phyloP scores from a whole-genome alignment of 306 rosid species.

The Lathyrus oleraceus region DNA sequence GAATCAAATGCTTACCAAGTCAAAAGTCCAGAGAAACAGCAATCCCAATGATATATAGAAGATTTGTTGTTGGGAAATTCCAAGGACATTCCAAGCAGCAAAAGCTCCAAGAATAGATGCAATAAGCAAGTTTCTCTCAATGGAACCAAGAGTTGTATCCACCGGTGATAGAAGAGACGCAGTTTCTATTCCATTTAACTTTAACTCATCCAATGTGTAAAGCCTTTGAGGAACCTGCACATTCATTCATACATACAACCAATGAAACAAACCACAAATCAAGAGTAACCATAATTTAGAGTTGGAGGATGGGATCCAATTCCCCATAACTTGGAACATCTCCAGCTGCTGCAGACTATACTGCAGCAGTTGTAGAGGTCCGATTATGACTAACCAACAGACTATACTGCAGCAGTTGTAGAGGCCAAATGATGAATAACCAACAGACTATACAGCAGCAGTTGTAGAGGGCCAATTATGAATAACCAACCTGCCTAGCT shows the following conservation, averaged over 20 bases:
- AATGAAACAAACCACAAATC: constrained; percentile 16
- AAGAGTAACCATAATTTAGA: not conserved
- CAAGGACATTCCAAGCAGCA: constrained; percentile 66
- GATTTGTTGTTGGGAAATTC: constrained; percentile 55
- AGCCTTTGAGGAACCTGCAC: constrained; percentile 90
- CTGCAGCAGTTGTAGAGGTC: too few species aligned
- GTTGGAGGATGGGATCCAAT: too few species aligned
- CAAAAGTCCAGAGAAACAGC: constrained; percentile 79
- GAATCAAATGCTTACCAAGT: constrained; percentile 46
- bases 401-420: too few species aligned
- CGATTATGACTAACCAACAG: constrained; percentile 31
- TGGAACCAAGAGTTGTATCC: constrained; percentile 84
- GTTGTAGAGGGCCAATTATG: too few species aligned
- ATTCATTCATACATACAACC: constrained; percentile 1
- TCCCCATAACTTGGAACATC: too few species aligned
- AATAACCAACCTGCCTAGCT: constrained; percentile 66
- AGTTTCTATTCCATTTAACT: constrained; percentile 81
- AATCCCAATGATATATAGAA: constrained; percentile 64
- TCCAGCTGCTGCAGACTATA: too few species aligned
- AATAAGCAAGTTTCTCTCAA: constrained; percentile 75
- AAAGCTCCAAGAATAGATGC: constrained; percentile 63
- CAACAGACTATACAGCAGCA: constrained; percentile 24
- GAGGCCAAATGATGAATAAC: too few species aligned
- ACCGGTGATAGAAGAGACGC: constrained; percentile 75
- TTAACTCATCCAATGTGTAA: constrained; percentile 89